Evolutionary conservation across 805 yeast species (phyloP).

Genomic region (Schizosaccharomyces lindneri): DNA sequence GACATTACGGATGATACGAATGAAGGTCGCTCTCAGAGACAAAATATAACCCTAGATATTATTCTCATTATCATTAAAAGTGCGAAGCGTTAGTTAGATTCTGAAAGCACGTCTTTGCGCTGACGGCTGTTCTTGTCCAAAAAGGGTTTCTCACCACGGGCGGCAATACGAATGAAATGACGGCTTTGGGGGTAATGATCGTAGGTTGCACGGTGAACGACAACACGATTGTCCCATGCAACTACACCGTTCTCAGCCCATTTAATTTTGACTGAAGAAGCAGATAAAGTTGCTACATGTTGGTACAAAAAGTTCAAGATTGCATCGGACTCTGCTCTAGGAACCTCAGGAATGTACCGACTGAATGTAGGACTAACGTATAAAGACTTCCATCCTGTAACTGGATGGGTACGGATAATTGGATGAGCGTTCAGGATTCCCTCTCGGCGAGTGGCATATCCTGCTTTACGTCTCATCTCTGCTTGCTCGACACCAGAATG

Average conservation of each 20-base stretch:
- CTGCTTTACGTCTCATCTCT: slow-evolving; percentile 24
- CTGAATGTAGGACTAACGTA: slow-evolving; percentile 24
- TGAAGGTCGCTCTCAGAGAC: too few species aligned
- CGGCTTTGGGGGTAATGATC: slow-evolving; percentile 18
- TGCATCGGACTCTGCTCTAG: slow-evolving; percentile 42
- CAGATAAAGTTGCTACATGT: slow-evolving; percentile 28
- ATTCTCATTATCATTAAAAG: too few species aligned
- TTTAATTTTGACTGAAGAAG: slow-evolving; percentile 41
- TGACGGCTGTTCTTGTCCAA: slow-evolving; percentile 14
- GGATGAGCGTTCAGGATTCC: slow-evolving; percentile 34
- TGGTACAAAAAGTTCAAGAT: slow-evolving; percentile 30
- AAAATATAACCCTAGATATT: too few species aligned
- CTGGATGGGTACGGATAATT: slow-evolving; percentile 37
- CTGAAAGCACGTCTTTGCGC: not conserved
- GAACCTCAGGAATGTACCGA: slow-evolving; percentile 43
- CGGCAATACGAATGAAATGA: too few species aligned
- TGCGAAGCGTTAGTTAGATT: too few species aligned
- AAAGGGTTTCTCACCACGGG: too few species aligned
- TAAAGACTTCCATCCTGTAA: slow-evolving; percentile 34
- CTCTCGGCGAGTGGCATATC: slow-evolving; percentile 23
- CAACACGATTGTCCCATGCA: slow-evolving; percentile 55
- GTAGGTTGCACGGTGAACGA: slow-evolving; percentile 39
- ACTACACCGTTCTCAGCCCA: slow-evolving; percentile 53
- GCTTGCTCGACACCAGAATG: slow-evolving; percentile 49
- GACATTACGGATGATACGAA: too few species aligned